phyloP scores from a whole-genome alignment of 345 rosid genomes.

The Stellera chamaejasme region DNA sequence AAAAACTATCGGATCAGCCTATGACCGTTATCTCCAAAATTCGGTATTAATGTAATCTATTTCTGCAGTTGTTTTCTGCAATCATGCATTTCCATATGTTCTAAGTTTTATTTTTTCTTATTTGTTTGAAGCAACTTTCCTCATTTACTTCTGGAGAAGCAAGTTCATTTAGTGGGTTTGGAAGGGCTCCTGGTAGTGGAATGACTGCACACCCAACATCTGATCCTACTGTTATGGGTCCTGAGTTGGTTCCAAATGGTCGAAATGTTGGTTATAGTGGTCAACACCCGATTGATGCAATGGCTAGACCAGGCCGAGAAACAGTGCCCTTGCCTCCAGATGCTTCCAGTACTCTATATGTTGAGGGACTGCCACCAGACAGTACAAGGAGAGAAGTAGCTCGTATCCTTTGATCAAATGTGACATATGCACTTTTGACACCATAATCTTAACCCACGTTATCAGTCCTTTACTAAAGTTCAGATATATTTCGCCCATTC shows the following conservation, averaged over 20 bases:
- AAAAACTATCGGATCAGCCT: slow-evolving; percentile 66
- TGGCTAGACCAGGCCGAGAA: slow-evolving; percentile 36
- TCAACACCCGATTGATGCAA: slow-evolving; percentile 23
- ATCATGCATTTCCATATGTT: slow-evolving; percentile 2
- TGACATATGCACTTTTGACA: slow-evolving; percentile 1
- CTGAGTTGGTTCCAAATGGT: slow-evolving; percentile 40
- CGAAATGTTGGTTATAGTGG: slow-evolving; percentile 33
- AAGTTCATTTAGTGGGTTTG: slow-evolving; percentile 30
- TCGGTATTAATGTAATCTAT: slow-evolving; percentile 25
- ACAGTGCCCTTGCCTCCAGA: slow-evolving; percentile 52
- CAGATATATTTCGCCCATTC: slow-evolving; percentile 87
- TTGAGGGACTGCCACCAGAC: slow-evolving; percentile 80
- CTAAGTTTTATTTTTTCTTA: slow-evolving; percentile 17
- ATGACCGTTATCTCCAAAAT: slow-evolving; percentile 66
- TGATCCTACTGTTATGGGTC: slow-evolving; percentile 37
- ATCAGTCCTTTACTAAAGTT: neutral
- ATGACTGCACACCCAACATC: slow-evolving; percentile 29
- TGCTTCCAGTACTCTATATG: slow-evolving; percentile 73
- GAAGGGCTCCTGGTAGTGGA: slow-evolving; percentile 29
- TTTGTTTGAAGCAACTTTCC: slow-evolving; percentile 54
- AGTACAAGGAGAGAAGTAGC: slow-evolving; percentile 76
- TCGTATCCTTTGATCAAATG: slow-evolving; percentile 49
- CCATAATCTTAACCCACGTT: neutral
- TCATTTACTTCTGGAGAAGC: slow-evolving; percentile 52
- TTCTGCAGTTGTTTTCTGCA: neutral